Conservation (phyloP, 179 eudicot genomes). For the Silene vulgaris region DNA sequence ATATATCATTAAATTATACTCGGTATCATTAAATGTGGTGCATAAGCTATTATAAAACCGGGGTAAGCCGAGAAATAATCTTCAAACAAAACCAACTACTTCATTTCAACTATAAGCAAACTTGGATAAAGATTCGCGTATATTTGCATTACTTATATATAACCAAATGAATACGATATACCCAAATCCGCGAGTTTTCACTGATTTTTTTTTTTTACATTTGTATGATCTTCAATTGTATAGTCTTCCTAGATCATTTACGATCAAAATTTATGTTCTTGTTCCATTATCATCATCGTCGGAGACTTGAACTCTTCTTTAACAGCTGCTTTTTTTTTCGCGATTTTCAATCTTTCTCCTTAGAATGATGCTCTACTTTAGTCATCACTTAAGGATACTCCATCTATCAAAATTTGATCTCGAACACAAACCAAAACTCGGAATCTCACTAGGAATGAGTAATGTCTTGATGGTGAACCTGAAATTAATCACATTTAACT, state of each 20-base stretch:
- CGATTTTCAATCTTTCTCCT: background rate
- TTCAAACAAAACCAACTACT: background rate
- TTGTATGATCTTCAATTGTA: background rate
- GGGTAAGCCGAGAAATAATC: background rate
- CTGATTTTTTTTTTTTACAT: constrained; percentile 13
- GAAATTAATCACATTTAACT: background rate
- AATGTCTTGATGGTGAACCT: constrained; percentile 28
- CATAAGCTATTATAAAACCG: background rate
- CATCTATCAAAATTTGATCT: background rate
- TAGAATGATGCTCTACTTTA: constrained; percentile 13
- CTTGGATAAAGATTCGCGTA: background rate
- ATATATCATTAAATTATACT: no score
- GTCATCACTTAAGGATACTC: constrained; percentile 3
- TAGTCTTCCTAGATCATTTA: background rate
- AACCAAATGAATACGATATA: background rate
- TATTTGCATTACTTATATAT: background rate
- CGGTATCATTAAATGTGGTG: background rate
- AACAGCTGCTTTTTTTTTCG: background rate
- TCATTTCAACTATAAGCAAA: background rate
- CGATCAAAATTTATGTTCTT: background rate
- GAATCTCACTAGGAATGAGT: constrained; percentile 21
- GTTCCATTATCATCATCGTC: background rate
- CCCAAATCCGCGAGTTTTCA: background rate
- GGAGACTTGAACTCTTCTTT: background rate
- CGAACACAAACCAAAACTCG: background rate